Conservation (phyloP, 2,329 filamentous ascomycete species). For the Scytalidium sp. region DNA sequence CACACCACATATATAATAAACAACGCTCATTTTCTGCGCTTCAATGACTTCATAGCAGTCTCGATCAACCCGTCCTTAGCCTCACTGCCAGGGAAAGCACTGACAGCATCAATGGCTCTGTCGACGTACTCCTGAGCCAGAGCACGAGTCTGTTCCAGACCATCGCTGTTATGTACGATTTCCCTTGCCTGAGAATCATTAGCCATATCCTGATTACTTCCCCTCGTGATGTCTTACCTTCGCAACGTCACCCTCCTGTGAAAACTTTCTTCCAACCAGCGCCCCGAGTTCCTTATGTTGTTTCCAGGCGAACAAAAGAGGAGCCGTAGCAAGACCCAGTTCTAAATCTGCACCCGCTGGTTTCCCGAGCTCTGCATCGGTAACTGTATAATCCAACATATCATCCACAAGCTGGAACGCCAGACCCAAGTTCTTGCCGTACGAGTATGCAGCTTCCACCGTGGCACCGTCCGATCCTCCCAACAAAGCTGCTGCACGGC, state of each 20-base stretch:
- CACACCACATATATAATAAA: no score
- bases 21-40: constrained; percentile 71
- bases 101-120: constrained; percentile 82
- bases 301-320: constrained; percentile 94
- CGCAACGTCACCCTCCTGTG: constrained; percentile 76
- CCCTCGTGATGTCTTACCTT: constrained; percentile 56
- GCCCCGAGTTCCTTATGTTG: constrained; percentile 78
- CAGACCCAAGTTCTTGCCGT: constrained; percentile 89
- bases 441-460: constrained; percentile 86
- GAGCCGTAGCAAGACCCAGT: constrained; percentile 88
- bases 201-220: constrained; percentile 6
- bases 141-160: constrained; percentile 86
- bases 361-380: constrained; percentile 82
- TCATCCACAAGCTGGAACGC: constrained; percentile 98
- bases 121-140: constrained; percentile 89
- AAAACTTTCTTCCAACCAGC: constrained; percentile 90
- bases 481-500: constrained; percentile 82
- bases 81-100: constrained; percentile 85
- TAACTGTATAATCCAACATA: constrained; percentile 94
- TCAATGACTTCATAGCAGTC: constrained; percentile 91
- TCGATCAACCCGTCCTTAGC: constrained; percentile 88
- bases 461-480: constrained; percentile 74
- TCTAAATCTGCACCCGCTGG: constrained; percentile 93
- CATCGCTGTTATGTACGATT: constrained; percentile 78
- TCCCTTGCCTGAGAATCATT: constrained; percentile 67